These are phyloP conservation scores for Alternaria alternata DNA, from an alignment of 2,329 filamentous ascomycete genomes.

Conservation along the genomic window DNA sequence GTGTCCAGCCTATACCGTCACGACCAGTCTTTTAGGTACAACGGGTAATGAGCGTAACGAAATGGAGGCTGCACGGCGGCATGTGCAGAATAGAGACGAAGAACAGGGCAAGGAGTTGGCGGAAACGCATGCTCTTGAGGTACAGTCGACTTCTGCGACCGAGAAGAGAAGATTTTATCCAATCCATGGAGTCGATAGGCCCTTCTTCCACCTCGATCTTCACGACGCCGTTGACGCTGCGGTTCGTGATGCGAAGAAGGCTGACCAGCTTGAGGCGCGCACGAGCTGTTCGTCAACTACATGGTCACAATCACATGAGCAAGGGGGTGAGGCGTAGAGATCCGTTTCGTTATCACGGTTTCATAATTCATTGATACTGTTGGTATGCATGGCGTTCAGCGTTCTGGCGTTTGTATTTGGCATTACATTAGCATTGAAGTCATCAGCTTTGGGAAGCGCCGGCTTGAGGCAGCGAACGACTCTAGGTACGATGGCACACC, in stretches of 20 bases:
- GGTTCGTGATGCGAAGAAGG: slow-evolving; percentile 32
- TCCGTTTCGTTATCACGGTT: not conserved
- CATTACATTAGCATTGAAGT: not conserved
- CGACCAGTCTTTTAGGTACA: slow-evolving; percentile 22
- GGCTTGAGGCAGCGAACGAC: no score
- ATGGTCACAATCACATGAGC: not conserved
- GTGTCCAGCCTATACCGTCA: slow-evolving; percentile 37
- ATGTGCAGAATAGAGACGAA: slow-evolving; percentile 13
- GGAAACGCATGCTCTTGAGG: not conserved
- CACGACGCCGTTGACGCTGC: slow-evolving; percentile 41
- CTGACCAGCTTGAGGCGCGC: slow-evolving; percentile 17
- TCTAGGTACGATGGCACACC: not conserved
- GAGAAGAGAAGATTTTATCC: slow-evolving; percentile 7
- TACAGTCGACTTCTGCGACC: not conserved
- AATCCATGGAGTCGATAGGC: slow-evolving; percentile 34
- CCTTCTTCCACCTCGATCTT: slow-evolving; percentile 42
- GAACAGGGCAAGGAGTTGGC: slow-evolving; percentile 10
- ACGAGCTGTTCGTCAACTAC: not conserved
- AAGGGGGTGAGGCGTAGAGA: not conserved
- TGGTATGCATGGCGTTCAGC: not conserved
- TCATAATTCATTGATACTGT: not conserved
- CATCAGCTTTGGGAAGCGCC: no score
- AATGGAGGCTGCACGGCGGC: slow-evolving; percentile 4
- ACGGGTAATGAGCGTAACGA: slow-evolving; percentile 27
- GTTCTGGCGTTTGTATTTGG: not conserved